These are phyloP conservation scores for Penicillium nordicum DNA, from an alignment of 2,329 filamentous ascomycete genomes.

Conservation along the genomic window DNA sequence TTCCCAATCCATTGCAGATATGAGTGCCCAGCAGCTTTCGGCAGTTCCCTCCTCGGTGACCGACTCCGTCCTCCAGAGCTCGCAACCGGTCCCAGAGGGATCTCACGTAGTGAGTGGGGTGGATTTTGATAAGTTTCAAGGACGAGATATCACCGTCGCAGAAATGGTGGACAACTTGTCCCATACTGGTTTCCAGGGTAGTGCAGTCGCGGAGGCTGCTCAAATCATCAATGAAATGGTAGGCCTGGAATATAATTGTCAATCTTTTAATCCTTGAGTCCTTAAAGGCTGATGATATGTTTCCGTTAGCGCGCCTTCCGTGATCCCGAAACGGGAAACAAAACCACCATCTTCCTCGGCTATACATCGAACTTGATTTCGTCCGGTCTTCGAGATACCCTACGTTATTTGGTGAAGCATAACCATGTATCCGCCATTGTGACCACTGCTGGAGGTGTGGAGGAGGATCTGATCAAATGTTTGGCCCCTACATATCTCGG, in stretches of 20 bases:
- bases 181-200: conserved; percentile 81
- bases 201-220: conserved; percentile 78
- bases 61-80: conserved; percentile 80
- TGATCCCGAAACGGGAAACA: conserved; percentile 72
- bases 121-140: conserved; percentile 79
- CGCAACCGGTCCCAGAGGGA: conserved; percentile 73
- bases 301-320: conserved; percentile 66
- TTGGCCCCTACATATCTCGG: conserved; percentile 91
- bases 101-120: conserved; percentile 83
- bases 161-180: conserved; percentile 79
- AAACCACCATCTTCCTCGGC: conserved; percentile 91
- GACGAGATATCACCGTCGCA: conserved; percentile 72
- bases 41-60: conserved; percentile 61
- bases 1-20: conserved; percentile 2
- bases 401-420: conserved; percentile 91
- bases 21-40: conserved; percentile 22
- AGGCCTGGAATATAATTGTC: conserved; percentile 15
- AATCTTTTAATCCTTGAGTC: not conserved
- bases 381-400: conserved; percentile 83
- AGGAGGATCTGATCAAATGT: conserved; percentile 99
- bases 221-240: conserved; percentile 97
- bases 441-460: conserved; percentile 89
- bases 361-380: conserved; percentile 98
- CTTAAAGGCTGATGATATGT: not conserved
- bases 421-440: conserved; percentile 90